Evolutionary conservation across 2,329 filamentous ascomycete genomes (phyloP).

Genomic region (Simplicillium sp.): DNA sequence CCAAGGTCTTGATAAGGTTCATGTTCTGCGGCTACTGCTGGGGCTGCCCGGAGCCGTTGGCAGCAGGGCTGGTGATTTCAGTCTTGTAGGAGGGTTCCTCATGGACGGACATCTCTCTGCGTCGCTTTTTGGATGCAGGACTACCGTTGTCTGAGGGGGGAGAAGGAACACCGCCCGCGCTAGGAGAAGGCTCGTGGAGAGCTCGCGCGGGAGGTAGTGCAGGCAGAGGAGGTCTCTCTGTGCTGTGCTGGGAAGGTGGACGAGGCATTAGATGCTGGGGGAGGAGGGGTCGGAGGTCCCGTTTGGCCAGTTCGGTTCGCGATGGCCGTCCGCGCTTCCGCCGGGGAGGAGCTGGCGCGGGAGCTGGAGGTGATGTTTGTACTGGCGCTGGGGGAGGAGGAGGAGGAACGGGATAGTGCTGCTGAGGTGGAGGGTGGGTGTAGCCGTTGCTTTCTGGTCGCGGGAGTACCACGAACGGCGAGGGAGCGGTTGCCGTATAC

Average conservation of each 20-base stretch:
- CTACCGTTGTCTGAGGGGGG: no score
- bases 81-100: no score
- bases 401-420: background rate
- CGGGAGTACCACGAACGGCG: constrained; percentile 1
- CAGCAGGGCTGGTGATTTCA: no score
- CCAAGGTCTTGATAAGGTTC: no score
- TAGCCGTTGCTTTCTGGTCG: constrained; percentile 5
- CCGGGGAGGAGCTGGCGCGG: constrained; percentile 8
- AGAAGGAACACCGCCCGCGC: no score
- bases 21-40: no score
- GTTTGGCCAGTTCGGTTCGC: constrained; percentile 29
- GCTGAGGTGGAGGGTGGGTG: background rate
- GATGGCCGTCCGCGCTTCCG: constrained; percentile 37
- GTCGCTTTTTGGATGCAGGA: no score
- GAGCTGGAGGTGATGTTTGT: constrained; percentile 2
- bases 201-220: background rate
- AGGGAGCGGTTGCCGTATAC: background rate
- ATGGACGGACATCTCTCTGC: no score
- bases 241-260: constrained; percentile 8
- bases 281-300: constrained; percentile 18
- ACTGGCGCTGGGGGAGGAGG: constrained; percentile 1
- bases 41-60: no score
- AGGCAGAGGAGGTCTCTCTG: background rate
- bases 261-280: constrained; percentile 23
- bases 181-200: background rate